Evolutionary conservation across 495 filamentous ascomycete genomes (phyloP).

Genomic region (Echria macrotheca): DNA sequence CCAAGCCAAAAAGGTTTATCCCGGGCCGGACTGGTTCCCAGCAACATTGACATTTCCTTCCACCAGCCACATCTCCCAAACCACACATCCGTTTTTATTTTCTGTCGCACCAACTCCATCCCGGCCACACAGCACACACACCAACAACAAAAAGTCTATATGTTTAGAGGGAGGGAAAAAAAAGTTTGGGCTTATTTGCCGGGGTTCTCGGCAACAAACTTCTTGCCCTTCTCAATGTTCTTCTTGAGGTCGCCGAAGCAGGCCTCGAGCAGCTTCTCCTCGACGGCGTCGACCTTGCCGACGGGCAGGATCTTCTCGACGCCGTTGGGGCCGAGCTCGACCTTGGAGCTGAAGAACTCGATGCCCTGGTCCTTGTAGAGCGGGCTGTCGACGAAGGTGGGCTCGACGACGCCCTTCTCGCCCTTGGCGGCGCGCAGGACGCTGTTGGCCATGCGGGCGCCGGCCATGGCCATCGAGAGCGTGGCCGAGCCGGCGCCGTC

Average conservation of each 20-base stretch:
- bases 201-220: conserved; percentile 49
- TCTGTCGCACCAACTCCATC: neutral
- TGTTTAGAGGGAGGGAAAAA: too few relatives aligned
- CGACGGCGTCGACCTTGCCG: conserved; percentile 72
- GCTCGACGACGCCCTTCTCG: conserved; percentile 92
- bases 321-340: conserved; percentile 94
- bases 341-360: conserved; percentile 89
- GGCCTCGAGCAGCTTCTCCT: conserved; percentile 84
- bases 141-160: too few relatives aligned
- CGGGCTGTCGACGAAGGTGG: conserved; percentile 92
- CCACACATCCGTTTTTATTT: neutral
- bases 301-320: conserved; percentile 86
- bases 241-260: conserved; percentile 84
- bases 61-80: neutral
- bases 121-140: too few relatives aligned
- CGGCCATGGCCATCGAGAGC: conserved; percentile 98
- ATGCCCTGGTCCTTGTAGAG: conserved; percentile 96
- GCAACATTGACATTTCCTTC: neutral
- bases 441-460: conserved; percentile 93
- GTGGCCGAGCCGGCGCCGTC: conserved; percentile 97
- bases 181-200: conserved; percentile 39
- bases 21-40: conserved; percentile 9
- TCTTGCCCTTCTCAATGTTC: conserved; percentile 55
- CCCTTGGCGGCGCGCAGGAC: conserved; percentile 89
- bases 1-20: neutral